Evolutionary conservation across 2,329 filamentous ascomycete genomes (phyloP).

Genomic region (Monosporascus sp.): DNA sequence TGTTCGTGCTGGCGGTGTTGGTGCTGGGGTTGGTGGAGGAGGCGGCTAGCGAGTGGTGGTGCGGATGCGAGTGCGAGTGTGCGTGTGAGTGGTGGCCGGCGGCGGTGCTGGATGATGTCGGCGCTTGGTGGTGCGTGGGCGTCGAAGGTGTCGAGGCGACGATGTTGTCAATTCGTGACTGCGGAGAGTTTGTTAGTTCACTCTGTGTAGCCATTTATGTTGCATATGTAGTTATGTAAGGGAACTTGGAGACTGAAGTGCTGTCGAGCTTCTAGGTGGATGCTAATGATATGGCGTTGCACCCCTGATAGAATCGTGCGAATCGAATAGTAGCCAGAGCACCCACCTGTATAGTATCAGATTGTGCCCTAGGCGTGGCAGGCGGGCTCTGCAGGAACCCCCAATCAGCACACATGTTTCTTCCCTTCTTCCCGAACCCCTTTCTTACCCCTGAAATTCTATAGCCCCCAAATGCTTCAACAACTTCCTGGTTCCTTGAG

Average conservation of each 20-base stretch:
- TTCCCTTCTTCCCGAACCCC: neutral
- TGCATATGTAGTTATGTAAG: too few relatives aligned
- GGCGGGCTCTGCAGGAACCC: slow-evolving; percentile 15
- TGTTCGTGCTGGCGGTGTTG: neutral
- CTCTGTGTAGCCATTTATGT: too few relatives aligned
- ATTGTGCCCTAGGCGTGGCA: slow-evolving; percentile 15
- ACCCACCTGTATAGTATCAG: slow-evolving; percentile 29
- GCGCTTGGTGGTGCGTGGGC: slow-evolving; percentile 5
- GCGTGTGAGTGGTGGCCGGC: neutral
- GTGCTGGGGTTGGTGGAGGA: neutral
- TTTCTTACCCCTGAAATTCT: neutral
- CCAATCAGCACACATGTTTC: slow-evolving; percentile 5
- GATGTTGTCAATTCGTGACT: slow-evolving; percentile 35
- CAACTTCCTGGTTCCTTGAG: too few relatives aligned
- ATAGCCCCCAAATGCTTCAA: neutral
- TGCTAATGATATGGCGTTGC: slow-evolving; percentile 8
- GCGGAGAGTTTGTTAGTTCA: neutral
- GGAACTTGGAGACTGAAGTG: too few relatives aligned
- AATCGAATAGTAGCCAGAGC: neutral
- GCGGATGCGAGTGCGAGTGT: neutral
- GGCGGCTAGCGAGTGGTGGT: neutral
- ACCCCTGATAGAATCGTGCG: neutral
- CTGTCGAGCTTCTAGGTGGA: too few relatives aligned
- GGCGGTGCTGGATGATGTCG: neutral
- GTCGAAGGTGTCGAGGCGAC: slow-evolving; percentile 27